These are phyloP conservation scores for Pseudotsuga menziesii DNA, from an alignment of 75 land plant species.

Conservation along the genomic window DNA sequence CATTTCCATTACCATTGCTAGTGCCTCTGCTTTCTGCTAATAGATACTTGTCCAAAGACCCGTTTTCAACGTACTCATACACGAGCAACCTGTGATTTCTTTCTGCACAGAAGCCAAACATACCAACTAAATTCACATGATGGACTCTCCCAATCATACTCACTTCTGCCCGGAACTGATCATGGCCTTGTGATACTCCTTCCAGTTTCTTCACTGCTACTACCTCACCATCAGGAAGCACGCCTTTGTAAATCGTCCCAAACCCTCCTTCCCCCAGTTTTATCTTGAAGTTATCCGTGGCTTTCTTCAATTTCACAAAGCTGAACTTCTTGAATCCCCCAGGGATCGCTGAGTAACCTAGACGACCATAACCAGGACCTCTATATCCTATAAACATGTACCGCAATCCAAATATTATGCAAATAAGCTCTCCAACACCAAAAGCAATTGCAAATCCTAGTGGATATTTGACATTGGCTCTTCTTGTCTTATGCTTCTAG, in stretches of 20 bases:
- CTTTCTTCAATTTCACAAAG: slow-evolving; percentile 12
- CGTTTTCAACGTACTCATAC: slow-evolving; percentile 10
- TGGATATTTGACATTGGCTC: not conserved
- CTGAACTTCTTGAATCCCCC: slow-evolving; percentile 14
- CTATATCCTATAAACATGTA: not conserved
- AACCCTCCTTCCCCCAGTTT: slow-evolving; percentile 30
- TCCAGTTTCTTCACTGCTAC: slow-evolving; percentile 25
- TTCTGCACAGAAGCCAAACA: slow-evolving; percentile 15
- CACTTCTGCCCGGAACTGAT: slow-evolving; percentile 7
- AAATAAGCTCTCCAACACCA: not conserved
- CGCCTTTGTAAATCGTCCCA: slow-evolving; percentile 13
- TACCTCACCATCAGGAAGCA: not conserved
- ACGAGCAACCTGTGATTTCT: not conserved
- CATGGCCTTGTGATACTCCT: slow-evolving; percentile 4
- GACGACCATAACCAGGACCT: too few relatives aligned
- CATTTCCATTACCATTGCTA: too few relatives aligned
- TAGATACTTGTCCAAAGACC: slow-evolving; percentile 9
- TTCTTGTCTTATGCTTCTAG: not conserved
- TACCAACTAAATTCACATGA: slow-evolving; percentile 10
- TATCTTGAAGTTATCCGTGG: not conserved
- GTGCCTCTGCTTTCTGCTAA: not conserved
- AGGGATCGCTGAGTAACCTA: too few relatives aligned
- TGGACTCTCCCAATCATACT: slow-evolving; percentile 10
- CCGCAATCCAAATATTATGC: not conserved
- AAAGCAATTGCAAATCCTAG: not conserved